Conservation (phyloP, 768 basidiomycete genomes). For the Lactifluus hygrophoroides region DNA sequence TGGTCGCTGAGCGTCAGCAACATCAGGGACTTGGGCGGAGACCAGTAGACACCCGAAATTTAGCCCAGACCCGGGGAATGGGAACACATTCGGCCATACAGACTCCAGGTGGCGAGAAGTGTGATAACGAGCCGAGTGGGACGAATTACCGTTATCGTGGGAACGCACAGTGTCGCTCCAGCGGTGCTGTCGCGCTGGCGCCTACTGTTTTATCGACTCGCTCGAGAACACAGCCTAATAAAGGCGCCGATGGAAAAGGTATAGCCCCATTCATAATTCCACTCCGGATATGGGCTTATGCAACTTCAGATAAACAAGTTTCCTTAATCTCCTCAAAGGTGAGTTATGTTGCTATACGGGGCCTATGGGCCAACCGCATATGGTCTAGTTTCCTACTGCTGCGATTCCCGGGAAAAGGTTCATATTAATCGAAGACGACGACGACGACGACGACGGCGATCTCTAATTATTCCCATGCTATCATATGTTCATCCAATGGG, state of each 20-base stretch:
- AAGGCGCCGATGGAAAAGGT: background rate
- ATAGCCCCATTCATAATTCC: background rate
- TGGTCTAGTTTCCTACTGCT: slow-evolving; percentile 3
- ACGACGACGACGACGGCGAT: slow-evolving; percentile 22
- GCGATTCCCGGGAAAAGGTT: slow-evolving; percentile 24
- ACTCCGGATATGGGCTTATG: background rate
- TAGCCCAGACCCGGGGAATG: background rate
- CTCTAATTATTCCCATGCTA: slow-evolving; percentile 10
- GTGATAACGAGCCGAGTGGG: background rate
- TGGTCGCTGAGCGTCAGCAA: background rate
- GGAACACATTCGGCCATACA: background rate
- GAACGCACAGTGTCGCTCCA: background rate
- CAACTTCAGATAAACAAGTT: background rate
- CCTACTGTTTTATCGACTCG: background rate
- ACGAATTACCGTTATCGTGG: background rate
- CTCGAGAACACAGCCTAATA: background rate
- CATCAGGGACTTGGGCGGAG: background rate
- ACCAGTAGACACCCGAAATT: background rate
- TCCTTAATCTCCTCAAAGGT: background rate
- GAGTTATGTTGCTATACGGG: slow-evolving; percentile 3
- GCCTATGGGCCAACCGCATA: background rate
- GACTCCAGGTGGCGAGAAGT: background rate
- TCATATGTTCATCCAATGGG: background rate
- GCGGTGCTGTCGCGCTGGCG: background rate
- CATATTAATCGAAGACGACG: slow-evolving; percentile 26